Conservation (phyloP, 768 basidiomycete species). For the Leccinum sublutescens region DNA sequence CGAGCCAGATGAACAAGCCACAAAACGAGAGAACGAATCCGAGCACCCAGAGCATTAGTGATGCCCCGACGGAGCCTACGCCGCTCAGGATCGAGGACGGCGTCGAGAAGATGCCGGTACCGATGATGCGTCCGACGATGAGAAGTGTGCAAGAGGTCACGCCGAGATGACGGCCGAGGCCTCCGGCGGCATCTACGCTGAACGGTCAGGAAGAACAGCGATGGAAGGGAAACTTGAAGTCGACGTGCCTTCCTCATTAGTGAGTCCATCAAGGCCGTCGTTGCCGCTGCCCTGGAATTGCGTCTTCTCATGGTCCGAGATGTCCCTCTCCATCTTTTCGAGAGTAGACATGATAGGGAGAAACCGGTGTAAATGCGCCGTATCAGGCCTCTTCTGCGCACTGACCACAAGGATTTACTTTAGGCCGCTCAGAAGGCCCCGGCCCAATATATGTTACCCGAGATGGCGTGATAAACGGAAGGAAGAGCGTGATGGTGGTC, state of each 20-base stretch:
- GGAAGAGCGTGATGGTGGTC: no score
- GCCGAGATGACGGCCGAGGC: constrained; percentile 57
- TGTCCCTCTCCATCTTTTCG: constrained; percentile 1
- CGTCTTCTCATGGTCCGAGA: constrained; percentile 2
- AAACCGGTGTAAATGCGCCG: background rate
- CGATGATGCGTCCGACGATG: constrained; percentile 57
- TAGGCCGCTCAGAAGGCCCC: background rate
- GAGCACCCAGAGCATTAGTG: constrained; percentile 62
- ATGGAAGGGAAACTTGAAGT: background rate
- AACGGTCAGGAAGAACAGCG: background rate
- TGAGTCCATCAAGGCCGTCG: constrained; percentile 41
- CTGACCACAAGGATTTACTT: background rate
- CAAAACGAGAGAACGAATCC: constrained; percentile 59
- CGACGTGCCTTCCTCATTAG: constrained; percentile 48
- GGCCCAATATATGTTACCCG: no score
- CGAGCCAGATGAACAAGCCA: constrained; percentile 61
- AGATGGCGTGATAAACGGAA: no score
- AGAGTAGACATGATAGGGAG: constrained; percentile 9
- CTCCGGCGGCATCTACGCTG: constrained; percentile 48
- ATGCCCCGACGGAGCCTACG: constrained; percentile 58
- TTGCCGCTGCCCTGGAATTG: constrained; percentile 8
- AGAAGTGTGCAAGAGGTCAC: constrained; percentile 56
- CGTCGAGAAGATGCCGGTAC: constrained; percentile 65
- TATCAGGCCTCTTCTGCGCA: background rate
- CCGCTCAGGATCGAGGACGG: constrained; percentile 57